phyloP scores from a whole-genome alignment of 768 basidiomycete species.

The Collybia sp. region DNA sequence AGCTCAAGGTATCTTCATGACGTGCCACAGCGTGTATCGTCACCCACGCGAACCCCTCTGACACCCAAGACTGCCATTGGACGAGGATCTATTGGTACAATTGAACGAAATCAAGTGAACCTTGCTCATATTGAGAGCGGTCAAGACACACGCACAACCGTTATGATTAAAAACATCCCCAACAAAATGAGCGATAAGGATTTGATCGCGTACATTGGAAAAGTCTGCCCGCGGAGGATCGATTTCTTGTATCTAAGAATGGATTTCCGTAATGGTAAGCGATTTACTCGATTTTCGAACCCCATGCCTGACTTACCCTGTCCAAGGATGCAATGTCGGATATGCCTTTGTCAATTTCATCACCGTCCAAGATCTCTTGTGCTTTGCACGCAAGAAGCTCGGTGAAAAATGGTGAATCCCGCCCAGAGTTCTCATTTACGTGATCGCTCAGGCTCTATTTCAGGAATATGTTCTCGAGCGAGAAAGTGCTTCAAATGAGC shows the following conservation, averaged over 20 bases:
- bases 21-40: slow-evolving; percentile 16
- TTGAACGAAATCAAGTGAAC: slow-evolving; percentile 49
- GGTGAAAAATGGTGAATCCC: slow-evolving; percentile 76
- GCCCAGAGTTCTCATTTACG: neutral
- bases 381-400: slow-evolving; percentile 67
- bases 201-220: slow-evolving; percentile 58
- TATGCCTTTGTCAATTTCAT: slow-evolving; percentile 93
- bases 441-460: slow-evolving; percentile 5
- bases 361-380: slow-evolving; percentile 66
- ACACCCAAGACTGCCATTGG: neutral
- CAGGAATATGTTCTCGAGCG: slow-evolving; percentile 91
- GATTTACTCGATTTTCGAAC: neutral
- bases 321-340: slow-evolving; percentile 70
- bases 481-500: slow-evolving; percentile 87
- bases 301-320: slow-evolving; percentile 3
- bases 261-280: slow-evolving; percentile 77
- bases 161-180: slow-evolving; percentile 91
- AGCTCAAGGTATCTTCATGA: slow-evolving; percentile 7
- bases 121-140: slow-evolving; percentile 72
- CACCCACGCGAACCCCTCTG: slow-evolving; percentile 14
- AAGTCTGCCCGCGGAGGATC: slow-evolving; percentile 70
- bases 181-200: slow-evolving; percentile 87
- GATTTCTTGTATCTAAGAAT: slow-evolving; percentile 88
- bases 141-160: slow-evolving; percentile 74
- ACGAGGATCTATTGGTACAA: slow-evolving; percentile 8